These are phyloP conservation scores for Hamigera avellanea DNA, from an alignment of 495 filamentous ascomycete genomes.

Conservation along the genomic window DNA sequence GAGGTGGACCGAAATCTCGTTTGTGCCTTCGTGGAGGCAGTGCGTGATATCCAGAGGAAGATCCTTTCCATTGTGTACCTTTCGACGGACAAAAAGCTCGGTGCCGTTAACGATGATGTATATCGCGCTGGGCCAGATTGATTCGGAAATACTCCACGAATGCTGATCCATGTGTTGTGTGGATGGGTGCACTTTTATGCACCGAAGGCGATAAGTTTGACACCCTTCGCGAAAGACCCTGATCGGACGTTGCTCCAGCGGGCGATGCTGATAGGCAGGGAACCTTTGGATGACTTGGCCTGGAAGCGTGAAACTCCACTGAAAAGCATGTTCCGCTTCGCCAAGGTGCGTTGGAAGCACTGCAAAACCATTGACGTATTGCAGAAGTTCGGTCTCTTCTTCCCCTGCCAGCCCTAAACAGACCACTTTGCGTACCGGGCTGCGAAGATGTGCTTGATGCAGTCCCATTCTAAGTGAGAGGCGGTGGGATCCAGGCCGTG, in stretches of 20 bases:
- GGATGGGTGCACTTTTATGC: conserved; percentile 16
- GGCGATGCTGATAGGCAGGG: conserved; percentile 5
- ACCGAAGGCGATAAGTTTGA: conserved; percentile 32
- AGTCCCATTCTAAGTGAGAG: conserved; percentile 36
- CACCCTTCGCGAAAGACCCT: conserved; percentile 18
- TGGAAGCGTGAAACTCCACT: conserved; percentile 19
- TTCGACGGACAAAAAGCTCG: conserved; percentile 47
- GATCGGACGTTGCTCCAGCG: conserved; percentile 5
- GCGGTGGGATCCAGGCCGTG: conserved; percentile 25
- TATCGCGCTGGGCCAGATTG: conserved; percentile 59
- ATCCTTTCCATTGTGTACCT: conserved; percentile 61
- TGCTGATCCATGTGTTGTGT: conserved; percentile 14
- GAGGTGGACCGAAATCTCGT: conserved; percentile 45
- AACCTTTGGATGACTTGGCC: conserved; percentile 7
- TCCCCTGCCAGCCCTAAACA: conserved; percentile 5
- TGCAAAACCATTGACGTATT: conserved; percentile 32
- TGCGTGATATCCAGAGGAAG: conserved; percentile 61
- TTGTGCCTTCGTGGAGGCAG: conserved; percentile 37
- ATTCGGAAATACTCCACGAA: conserved; percentile 51
- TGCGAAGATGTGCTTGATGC: conserved; percentile 46
- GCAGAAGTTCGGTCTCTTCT: conserved; percentile 23
- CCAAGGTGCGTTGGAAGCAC: conserved; percentile 25
- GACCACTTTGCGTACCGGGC: conserved; percentile 34
- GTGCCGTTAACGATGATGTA: conserved; percentile 56
- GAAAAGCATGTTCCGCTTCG: conserved; percentile 9